phyloP scores from a whole-genome alignment of 768 basidiomycete species.

The Chiua virens region DNA sequence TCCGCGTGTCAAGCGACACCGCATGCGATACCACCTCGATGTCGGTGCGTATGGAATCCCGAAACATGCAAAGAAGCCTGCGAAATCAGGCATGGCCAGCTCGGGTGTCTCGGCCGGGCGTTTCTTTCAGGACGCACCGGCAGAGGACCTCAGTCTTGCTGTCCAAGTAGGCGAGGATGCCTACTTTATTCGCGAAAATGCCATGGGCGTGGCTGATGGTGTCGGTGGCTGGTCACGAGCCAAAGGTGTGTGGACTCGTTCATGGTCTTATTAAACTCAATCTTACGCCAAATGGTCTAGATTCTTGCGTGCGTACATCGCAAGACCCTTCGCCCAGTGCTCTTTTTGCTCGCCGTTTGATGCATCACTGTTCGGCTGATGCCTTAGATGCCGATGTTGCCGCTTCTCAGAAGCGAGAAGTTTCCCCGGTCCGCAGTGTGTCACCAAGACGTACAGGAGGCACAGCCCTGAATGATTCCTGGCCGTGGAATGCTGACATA shows the following conservation, averaged over 20 bases:
- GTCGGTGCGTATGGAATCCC: conserved; percentile 87
- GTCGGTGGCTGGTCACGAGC: conserved; percentile 85
- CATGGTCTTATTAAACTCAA: conserved; percentile 7
- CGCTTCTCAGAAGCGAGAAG: conserved; percentile 17
- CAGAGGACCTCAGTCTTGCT: conserved; percentile 46
- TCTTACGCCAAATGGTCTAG: conserved; percentile 6
- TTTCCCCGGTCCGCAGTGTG: conserved; percentile 41
- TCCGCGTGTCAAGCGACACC: conserved; percentile 32
- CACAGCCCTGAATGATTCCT: conserved; percentile 26
- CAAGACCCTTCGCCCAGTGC: conserved; percentile 45
- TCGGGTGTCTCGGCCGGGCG: conserved; percentile 18
- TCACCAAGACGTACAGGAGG: conserved; percentile 43
- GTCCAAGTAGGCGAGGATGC: conserved; percentile 92
- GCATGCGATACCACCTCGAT: conserved; percentile 54
- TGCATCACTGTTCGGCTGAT: conserved; percentile 81
- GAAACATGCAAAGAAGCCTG: conserved; percentile 42
- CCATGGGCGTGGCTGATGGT: conserved; percentile 93
- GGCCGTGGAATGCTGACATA: conserved; percentile 32
- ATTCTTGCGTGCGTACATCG: conserved; percentile 32
- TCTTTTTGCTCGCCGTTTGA: conserved; percentile 74
- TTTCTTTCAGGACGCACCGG: conserved; percentile 29
- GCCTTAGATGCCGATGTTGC: conserved; percentile 20
- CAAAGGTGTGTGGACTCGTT: conserved; percentile 34
- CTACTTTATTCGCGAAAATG: conserved; percentile 78
- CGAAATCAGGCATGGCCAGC: conserved; percentile 30